A percentile compares a stretch with the other conserved stretches of the same genome.
Evolutionary conservation across 1,284 basidiomycete species (phyloP).

Genomic region (Trichosporon asahii): DNA sequence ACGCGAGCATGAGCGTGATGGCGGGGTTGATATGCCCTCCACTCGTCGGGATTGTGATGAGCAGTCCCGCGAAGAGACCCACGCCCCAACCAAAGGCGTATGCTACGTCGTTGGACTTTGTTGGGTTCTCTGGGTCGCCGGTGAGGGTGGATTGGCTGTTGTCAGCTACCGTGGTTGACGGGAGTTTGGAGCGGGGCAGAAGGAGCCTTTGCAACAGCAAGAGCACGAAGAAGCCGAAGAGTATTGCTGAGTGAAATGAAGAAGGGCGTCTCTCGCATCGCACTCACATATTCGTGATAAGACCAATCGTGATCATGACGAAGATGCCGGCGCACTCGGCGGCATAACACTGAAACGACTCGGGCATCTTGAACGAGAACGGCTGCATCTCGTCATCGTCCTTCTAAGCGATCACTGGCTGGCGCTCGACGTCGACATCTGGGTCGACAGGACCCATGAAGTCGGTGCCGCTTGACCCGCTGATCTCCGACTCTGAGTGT

Average conservation of each 20-base stretch:
- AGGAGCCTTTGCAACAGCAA: background rate
- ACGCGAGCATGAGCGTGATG: slow-evolving; percentile 27
- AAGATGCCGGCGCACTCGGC: background rate
- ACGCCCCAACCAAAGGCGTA: slow-evolving; percentile 22
- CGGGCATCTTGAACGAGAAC: background rate
- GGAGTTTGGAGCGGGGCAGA: background rate
- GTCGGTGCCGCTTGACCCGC: background rate
- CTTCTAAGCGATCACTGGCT: background rate
- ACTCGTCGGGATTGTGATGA: slow-evolving; percentile 17
- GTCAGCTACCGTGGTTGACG: background rate
- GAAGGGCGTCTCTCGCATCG: background rate
- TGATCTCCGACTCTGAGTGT: too few species aligned
- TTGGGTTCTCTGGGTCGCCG: background rate
- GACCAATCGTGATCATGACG: slow-evolving; percentile 8
- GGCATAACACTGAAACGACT: slow-evolving; percentile 1
- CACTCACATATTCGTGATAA: slow-evolving; percentile 13
- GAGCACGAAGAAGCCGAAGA: too few species aligned
- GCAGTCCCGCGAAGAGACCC: slow-evolving; percentile 16
- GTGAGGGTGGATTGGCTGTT: background rate
- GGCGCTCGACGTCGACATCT: background rate
- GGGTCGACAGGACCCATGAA: background rate
- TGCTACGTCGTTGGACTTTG: background rate
- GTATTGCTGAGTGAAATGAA: too few species aligned
- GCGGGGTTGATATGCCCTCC: slow-evolving; percentile 38
- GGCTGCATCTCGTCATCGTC: background rate